Evolutionary conservation across 352 stramenopile species (phyloP).

Genomic region (Pelagophyceae sp.): DNA sequence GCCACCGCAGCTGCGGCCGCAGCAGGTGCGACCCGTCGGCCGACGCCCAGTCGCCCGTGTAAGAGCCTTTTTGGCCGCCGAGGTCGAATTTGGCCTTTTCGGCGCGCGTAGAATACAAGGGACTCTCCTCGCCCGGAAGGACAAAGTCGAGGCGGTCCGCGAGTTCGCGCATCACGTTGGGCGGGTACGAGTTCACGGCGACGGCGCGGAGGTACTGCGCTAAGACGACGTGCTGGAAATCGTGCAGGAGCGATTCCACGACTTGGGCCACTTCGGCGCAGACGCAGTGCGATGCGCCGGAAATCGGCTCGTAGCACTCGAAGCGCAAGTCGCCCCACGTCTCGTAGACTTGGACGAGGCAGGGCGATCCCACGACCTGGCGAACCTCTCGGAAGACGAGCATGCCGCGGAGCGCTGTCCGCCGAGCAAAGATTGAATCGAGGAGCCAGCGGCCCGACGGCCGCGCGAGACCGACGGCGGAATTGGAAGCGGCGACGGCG

Average conservation of each 20-base stretch:
- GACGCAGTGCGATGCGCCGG: background rate
- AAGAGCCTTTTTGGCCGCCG: too few species aligned
- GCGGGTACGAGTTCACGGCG: background rate
- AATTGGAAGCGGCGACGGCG: too few species aligned
- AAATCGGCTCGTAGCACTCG: background rate
- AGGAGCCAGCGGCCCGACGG: background rate
- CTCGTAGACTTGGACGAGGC: background rate
- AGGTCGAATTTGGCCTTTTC: background rate
- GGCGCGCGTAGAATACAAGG: background rate
- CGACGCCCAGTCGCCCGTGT: background rate
- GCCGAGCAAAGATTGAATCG: background rate
- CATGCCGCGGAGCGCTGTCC: background rate
- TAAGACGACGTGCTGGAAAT: background rate
- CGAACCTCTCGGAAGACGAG: conserved; percentile 1
- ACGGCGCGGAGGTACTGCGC: conserved; percentile 2
- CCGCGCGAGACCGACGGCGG: background rate
- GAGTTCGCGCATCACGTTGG: background rate
- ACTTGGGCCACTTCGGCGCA: background rate
- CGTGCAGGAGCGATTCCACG: background rate
- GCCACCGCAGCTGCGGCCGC: background rate
- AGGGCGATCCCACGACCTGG: background rate
- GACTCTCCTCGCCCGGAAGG: background rate
- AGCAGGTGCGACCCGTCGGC: background rate
- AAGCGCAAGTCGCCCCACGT: conserved; percentile 11
- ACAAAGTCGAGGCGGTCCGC: background rate